Conservation (phyloP, 495 filamentous ascomycete species). For the Neurospora sp. region DNA sequence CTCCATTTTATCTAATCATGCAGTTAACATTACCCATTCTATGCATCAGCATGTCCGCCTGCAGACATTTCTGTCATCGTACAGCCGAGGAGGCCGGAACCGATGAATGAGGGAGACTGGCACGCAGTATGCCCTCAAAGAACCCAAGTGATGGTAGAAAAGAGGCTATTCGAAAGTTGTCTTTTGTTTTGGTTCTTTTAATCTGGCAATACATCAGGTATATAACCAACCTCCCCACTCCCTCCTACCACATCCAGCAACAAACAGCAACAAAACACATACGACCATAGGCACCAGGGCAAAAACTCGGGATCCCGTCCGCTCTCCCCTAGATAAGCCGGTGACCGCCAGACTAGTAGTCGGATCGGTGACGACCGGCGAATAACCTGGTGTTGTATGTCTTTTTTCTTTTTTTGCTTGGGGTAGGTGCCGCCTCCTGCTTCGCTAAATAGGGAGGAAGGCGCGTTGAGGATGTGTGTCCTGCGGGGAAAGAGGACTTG, state of each 20-base stretch:
- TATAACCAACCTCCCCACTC: neutral
- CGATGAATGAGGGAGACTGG: neutral
- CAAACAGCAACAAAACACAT: neutral
- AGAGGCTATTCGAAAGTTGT: neutral
- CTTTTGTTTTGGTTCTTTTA: no score
- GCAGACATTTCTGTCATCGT: neutral
- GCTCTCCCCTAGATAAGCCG: no score
- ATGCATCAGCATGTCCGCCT: neutral
- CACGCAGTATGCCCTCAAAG: neutral
- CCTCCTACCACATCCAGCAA: neutral
- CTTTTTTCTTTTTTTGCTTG: neutral
- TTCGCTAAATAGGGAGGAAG: neutral
- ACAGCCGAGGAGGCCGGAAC: neutral
- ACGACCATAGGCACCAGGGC: neutral
- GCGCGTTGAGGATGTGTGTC: neutral
- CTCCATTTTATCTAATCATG: neutral
- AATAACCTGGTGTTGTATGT: conserved; percentile 13
- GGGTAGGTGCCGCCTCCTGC: neutral
- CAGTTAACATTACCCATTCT: neutral
- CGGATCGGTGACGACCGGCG: conserved; percentile 32
- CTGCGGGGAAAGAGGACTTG: no score
- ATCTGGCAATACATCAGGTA: neutral
- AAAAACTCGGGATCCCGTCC: no score
- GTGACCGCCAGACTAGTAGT: conserved; percentile 23
- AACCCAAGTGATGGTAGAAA: neutral